Base-by-base conservation (phyloP, 768 basidiomycete genomes). In the Amyloporia xantha region DNA sequence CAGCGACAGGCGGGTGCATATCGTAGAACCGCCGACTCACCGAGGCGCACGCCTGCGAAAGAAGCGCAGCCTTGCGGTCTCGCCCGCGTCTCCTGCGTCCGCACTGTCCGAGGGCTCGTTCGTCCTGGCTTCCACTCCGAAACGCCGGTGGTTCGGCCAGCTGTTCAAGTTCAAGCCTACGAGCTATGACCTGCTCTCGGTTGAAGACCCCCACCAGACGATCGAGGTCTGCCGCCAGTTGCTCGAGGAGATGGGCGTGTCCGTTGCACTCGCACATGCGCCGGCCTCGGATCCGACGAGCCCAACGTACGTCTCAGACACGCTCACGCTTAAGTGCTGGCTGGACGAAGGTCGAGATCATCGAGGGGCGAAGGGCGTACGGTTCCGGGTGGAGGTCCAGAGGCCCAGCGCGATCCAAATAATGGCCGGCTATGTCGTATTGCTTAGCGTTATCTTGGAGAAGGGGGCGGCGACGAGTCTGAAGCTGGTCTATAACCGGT, bases 381-480 rank as follows among this genome's bases (percentile, higher is more conserved):
- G 80, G 56, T 97, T 98, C 71, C 79, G 85, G 49, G 84, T 93
- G 28, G 91, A 95, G 60, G 71, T 92, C 57, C 71, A 77, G 28
- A 52, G 60, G 25, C 67, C 65, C 46, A 68, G 64, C 21, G 44
- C 64, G 55, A 69, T 69, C 40, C 73, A 77, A 55, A 61, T 62
- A 27, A 58, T 57, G 53, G 74, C 67, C 39, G 78, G 69, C 53
- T 82, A 73, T 68, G 69, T 73, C 51, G 79, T 85, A 11, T 71
- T 73, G 30, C 64, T 95, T 55, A 71, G 76, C 15, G 61, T 95
- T 43, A 73, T 88, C 11, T 84, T 89, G 55, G 93, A 96, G 70
- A 91, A 84, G 64, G 95, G 95, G 3, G 84, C 92, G 15, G 71
- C 81, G 37, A 88, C 89, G 20, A 83, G 78, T 23, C 91, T 96